Evolutionary conservation across 2,329 filamentous ascomycete genomes (phyloP), one percentile per base, ranked within the genome.

Genomic region (Colletotrichum sp.): DNA sequence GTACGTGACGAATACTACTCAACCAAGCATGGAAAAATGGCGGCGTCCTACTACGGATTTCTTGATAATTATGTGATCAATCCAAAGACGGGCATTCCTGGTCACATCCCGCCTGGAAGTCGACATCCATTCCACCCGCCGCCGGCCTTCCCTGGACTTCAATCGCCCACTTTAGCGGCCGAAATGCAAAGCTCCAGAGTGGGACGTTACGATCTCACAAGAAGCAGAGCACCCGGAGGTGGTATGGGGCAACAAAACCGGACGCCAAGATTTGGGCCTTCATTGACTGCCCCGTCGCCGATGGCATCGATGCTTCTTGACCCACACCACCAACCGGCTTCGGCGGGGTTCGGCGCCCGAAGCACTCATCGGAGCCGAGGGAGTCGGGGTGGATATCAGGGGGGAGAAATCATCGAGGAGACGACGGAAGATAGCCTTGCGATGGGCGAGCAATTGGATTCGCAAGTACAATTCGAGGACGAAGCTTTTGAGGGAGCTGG

Each of bases 21-120:
- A 26, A 95, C 96, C 12, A 98, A 98, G 82, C 96, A 99, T 81
- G 95, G 96, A 77, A 99, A 99, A 87, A 98, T 99, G 95, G 93
- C 97, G n/a, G 95, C 96, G 18, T 99, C 96, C 0, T 97, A 98
- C 83, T 96, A 97, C 81, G 96, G 96, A 3, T 99, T 99, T 83
- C 88, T 98, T 75, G 96, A 98, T 82, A 96, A 98, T 79, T 99
- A 99, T 81, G 92, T 93, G 16, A 91, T 93, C 65, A 95, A 95
- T 80, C 92, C 93, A 5, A 93, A 92, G 83, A 92, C 91, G 8
- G 93, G 92, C 3, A 90, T 93, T 24, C 90, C 91, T 8, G 91
- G 92, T 24, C 89, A 92, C 70, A 85, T 93, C 44, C 90, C 90
- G 16, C 90, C 90, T 5, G 89, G 89, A 3, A 84, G 85, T 68